Conservation (phyloP, 2,329 filamentous ascomycete genomes). For the Hymenoscyphus fructigenus region DNA sequence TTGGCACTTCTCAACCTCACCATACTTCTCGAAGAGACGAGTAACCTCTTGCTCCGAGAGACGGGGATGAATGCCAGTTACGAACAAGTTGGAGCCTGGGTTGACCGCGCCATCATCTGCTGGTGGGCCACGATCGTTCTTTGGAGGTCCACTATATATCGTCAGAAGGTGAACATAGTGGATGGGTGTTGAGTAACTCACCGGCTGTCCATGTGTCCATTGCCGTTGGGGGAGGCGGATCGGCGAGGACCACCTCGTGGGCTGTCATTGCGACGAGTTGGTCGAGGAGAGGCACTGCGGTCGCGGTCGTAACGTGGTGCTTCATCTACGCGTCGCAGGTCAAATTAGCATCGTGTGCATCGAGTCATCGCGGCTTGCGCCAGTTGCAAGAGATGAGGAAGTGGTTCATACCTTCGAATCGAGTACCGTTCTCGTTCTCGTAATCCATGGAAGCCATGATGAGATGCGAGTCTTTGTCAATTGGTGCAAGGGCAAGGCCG, state of each 20-base stretch:
- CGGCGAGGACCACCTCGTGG: conserved; percentile 59
- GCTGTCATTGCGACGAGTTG: conserved; percentile 54
- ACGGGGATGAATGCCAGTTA: conserved; percentile 94
- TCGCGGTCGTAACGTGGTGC: conserved; percentile 66
- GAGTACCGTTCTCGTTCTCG: conserved; percentile 65
- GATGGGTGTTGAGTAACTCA: conserved; percentile 34
- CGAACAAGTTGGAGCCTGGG: conserved; percentile 96
- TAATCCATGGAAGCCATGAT: conserved; percentile 65
- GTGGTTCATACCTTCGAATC: conserved; percentile 57
- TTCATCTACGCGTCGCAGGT: conserved; percentile 50
- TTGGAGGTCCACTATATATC: conserved; percentile 47
- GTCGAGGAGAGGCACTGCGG: conserved; percentile 64
- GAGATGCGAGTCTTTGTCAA: conserved; percentile 20
- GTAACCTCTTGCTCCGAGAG: conserved; percentile 87
- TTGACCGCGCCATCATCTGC: conserved; percentile 80
- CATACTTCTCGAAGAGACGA: conserved; percentile 97
- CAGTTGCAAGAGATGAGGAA: not conserved
- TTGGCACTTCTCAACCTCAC: conserved; percentile 97
- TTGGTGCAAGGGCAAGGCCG: conserved; percentile 9
- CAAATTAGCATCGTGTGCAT: conserved; percentile 23
- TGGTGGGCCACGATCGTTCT: conserved; percentile 48
- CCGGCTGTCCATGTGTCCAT: conserved; percentile 47
- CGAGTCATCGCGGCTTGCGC: not conserved
- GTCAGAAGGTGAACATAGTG: conserved; percentile 11
- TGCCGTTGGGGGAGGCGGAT: conserved; percentile 59